Base-by-base conservation (phyloP, 108 stramenopile genomes). In the Tribonema minus region DNA sequence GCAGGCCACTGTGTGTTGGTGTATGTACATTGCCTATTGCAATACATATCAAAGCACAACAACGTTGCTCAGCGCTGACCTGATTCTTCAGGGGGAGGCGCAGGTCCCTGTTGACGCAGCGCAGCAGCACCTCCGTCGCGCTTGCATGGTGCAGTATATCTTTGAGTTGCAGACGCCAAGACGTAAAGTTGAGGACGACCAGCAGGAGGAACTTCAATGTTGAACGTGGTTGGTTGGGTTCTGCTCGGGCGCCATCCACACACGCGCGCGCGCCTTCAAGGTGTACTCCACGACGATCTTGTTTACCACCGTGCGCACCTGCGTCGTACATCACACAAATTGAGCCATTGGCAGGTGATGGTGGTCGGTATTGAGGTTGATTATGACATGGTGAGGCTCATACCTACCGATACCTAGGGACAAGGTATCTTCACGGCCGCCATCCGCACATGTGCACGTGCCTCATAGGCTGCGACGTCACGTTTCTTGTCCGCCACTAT, bases 191-290 rank as follows among this genome's bases (percentile, higher is more conserved):
- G 7, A 27, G 33, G 0, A 64, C 64, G 37, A 75, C 33, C 41
- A 64, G 74, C 0, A 40, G 74, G 28, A 75, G 64, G 54, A 27
- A 64, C n/a, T n/a, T n/a, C n/a, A n/a, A n/a, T n/a, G n/a, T n/a
- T n/a, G n/a, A n/a, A n/a, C n/a, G n/a, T n/a, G n/a, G 26, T 46
- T 63, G 31, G 64, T 40, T 1, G 74, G 39, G 39, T 75, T 75
- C 27, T 75, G 74, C 20, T 40, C 40, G 33, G 74, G 74, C 41
- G 20, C 65, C 74, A 75, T 75, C 74, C 74, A 75, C 20, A 75
- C 31, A 63, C 65, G 64, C 7, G 74, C 64, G 7, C 62, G 74
- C 30, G 41, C 29, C 41, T 66, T n/a, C n/a, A n/a, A n/a, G n/a
- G n/a, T 46, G 64, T 66, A 75, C 41, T 75, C 74, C 15, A 33